Conservation (phyloP, 495 filamentous ascomycete genomes). For the Aspergillus kassunensis region DNA sequence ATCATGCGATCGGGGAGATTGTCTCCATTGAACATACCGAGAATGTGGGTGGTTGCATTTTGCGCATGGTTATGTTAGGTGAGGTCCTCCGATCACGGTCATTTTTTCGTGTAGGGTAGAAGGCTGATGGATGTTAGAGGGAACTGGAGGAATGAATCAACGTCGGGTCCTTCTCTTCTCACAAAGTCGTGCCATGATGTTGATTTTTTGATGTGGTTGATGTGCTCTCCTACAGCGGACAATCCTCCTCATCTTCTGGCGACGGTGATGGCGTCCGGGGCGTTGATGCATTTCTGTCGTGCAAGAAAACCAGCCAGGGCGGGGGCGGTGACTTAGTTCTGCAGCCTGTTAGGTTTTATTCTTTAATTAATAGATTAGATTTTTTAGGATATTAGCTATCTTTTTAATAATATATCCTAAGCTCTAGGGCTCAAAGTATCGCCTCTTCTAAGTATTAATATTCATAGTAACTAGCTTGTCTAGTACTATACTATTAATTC, state of each 20-base stretch:
- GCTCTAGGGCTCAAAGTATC: no score
- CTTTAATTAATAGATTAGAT: no score
- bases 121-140: constrained; percentile 35
- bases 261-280: constrained; percentile 57
- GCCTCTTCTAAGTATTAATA: no score
- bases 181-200: constrained; percentile 92
- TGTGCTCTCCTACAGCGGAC: neutral
- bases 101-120: neutral
- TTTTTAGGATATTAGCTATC: no score
- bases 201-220: constrained; percentile 72
- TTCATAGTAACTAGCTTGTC: no score
- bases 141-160: constrained; percentile 54
- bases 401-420: no score
- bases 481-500: no score
- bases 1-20: constrained; percentile 64
- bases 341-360: no score
- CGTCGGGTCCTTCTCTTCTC: constrained; percentile 50
- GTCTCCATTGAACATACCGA: constrained; percentile 77
- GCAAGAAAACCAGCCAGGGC: constrained; percentile 63
- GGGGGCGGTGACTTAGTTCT: constrained; percentile 61
- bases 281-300: constrained; percentile 52
- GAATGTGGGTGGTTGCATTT: constrained; percentile 88
- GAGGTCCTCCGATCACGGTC: neutral
- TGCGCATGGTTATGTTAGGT: constrained; percentile 70
- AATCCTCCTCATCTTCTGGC: constrained; percentile 61